These are phyloP conservation scores for Naematelia aurantialba DNA, from an alignment of 768 basidiomycete species.

Conservation along the genomic window DNA sequence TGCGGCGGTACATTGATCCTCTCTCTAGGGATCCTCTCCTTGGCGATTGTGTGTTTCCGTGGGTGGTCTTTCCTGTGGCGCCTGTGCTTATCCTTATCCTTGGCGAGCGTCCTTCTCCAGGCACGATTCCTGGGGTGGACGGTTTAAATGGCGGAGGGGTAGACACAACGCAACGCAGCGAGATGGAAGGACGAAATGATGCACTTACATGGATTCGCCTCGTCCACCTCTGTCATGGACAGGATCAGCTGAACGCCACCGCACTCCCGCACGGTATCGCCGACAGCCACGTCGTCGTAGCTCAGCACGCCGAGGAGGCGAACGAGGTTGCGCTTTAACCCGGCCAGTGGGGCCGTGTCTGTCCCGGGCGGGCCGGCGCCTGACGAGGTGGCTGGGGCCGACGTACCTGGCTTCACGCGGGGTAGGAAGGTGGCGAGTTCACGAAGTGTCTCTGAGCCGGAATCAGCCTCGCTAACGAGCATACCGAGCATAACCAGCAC, in stretches of 20 bases:
- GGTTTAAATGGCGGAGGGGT: neutral
- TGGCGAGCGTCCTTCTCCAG: neutral
- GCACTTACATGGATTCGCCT: conserved; percentile 82
- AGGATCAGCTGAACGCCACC: conserved; percentile 78
- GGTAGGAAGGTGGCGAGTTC: conserved; percentile 79
- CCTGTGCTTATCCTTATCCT: neutral
- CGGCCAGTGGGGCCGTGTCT: conserved; percentile 60
- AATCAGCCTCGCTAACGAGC: neutral
- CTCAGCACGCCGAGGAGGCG: conserved; percentile 75
- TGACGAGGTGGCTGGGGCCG: conserved; percentile 54
- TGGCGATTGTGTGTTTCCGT: too few relatives aligned
- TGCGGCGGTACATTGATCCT: too few relatives aligned
- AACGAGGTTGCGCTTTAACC: conserved; percentile 85
- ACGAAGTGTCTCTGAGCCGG: conserved; percentile 63
- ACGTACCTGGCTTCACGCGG: conserved; percentile 63
- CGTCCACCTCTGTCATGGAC: conserved; percentile 85
- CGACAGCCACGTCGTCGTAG: conserved; percentile 62
- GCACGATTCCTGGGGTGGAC: too few relatives aligned
- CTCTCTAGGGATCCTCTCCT: too few relatives aligned
- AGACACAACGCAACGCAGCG: neutral
- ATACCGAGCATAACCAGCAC: too few relatives aligned
- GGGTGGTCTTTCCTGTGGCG: too few relatives aligned
- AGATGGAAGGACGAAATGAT: neutral
- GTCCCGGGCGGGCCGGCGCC: conserved; percentile 23
- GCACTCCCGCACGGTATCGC: conserved; percentile 67